Percentiles rank a stretch among this genome's conserved stretches.
Evolutionary conservation across 1,284 basidiomycete genomes (phyloP).

Genomic region (Kwoniella shivajii): DNA sequence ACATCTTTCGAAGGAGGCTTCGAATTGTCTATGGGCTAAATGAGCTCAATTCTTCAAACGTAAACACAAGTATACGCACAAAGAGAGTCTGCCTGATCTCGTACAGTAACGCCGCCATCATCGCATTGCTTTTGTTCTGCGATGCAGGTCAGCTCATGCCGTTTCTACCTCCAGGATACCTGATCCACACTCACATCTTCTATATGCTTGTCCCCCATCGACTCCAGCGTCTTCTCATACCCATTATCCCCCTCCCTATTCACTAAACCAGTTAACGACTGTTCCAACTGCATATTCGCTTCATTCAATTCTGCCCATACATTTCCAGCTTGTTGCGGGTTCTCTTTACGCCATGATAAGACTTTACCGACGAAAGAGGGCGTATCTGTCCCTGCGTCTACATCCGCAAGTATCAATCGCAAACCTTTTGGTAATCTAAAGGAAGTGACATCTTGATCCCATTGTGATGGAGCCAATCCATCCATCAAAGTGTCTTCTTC

Average conservation of each 20-base stretch:
- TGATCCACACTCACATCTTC: slow-evolving; percentile 29
- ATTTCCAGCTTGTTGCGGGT: slow-evolving; percentile 63
- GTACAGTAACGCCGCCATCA: background rate
- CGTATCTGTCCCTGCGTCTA: slow-evolving; percentile 90
- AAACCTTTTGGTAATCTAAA: slow-evolving; percentile 80
- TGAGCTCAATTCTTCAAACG: background rate
- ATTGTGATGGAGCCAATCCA: slow-evolving; percentile 23
- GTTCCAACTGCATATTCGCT: slow-evolving; percentile 44
- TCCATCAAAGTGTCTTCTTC: background rate
- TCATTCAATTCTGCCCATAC: slow-evolving; percentile 71
- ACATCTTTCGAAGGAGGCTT: slow-evolving; percentile 82
- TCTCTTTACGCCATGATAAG: slow-evolving; percentile 75
- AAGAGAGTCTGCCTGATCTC: slow-evolving; percentile 6
- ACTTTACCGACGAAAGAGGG: slow-evolving; percentile 88
- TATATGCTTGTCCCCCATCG: slow-evolving; percentile 14
- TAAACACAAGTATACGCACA: background rate
- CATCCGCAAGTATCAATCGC: slow-evolving; percentile 83
- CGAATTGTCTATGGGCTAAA: slow-evolving; percentile 59
- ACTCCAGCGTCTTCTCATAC: slow-evolving; percentile 36
- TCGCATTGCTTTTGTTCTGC: background rate
- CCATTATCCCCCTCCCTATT: slow-evolving; percentile 38
- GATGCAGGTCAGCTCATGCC: background rate
- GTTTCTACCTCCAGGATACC: background rate
- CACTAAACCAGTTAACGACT: slow-evolving; percentile 36
- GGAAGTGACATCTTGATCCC: slow-evolving; percentile 58